Percentiles rank a stretch among this genome's conserved stretches.
phyloP scores from a whole-genome alignment of 1,139 yeast species.

The Martiniozyma asiatica region DNA sequence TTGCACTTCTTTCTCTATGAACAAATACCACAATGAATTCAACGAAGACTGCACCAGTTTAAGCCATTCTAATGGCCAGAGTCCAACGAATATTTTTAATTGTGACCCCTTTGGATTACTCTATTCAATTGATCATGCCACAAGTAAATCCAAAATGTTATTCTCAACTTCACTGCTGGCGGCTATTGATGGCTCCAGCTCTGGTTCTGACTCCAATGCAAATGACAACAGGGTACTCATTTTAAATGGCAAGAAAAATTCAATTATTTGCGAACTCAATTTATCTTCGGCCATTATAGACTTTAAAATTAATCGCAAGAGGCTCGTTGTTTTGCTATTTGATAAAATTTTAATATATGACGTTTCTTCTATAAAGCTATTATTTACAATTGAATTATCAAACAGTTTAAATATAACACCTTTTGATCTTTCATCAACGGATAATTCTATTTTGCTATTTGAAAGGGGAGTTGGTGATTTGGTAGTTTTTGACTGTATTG shows the following conservation, averaged over 20 bases:
- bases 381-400: constrained; percentile 80
- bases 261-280: constrained; percentile 64
- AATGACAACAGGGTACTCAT: constrained; percentile 72
- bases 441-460: constrained; percentile 35
- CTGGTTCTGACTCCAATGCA: constrained; percentile 61
- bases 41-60: no score
- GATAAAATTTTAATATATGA: constrained; percentile 87
- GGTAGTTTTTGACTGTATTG: constrained; percentile 48
- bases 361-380: constrained; percentile 71
- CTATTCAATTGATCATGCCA: constrained; percentile 42
- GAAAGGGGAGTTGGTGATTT: constrained; percentile 23
- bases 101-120: constrained; percentile 87
- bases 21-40: no score
- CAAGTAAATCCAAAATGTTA: constrained; percentile 79
- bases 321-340: constrained; percentile 67
- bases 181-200: constrained; percentile 79
- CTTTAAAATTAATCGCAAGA: constrained; percentile 63
- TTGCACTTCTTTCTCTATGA: no score
- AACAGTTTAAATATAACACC: constrained; percentile 34
- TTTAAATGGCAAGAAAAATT: constrained; percentile 57
- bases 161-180: constrained; percentile 83
- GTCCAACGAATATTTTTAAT: constrained; percentile 72
- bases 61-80: no score
- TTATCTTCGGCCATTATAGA: constrained; percentile 76
- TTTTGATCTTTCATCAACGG: constrained; percentile 27